Evolutionary conservation across 208 protist species (phyloP), one percentile per base, ranked within the genome.

Genomic region (Trypanosoma boissoni): DNA sequence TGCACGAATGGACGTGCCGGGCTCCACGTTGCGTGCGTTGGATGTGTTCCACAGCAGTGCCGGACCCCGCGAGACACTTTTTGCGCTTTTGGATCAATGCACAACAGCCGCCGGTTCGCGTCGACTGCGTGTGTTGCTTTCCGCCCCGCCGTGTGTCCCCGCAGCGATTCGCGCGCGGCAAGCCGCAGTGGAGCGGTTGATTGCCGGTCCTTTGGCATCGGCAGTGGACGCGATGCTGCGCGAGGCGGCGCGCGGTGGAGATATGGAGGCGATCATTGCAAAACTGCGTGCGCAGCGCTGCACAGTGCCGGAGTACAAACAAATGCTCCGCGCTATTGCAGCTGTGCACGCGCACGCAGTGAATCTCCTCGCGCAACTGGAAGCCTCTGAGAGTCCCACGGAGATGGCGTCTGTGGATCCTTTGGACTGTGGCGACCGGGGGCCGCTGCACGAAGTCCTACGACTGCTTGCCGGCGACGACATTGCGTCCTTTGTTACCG

Each of bases 21-120:
- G 84, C 6, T 78, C 59, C 26, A 84, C 88, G 20, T 60, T 95
- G 62, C 66, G 85, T 12, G 88, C 88, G 1, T 64, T 95, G 54
- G 84, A 95, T 55, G 49, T 95, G n/a, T 92, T 95, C 52, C 63
- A 82, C 69, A 89, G 80, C 66, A 79, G 77, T 55, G 54, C 59
- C 21, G 75, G 82, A 16, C 28, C 37, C 3, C 43, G 63, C 14
- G 77, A 78, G 20, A 86, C 85, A 14, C 56, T 95, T 21, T 43
- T 92, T 3, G 42, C 54, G 20, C 58, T 92, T 32, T 64, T 95
- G n/a, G 80, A 92, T 57, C 81, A 79, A 72, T 79, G 64, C 54
- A 3, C 82, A 1, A 95, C 88, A 8, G 51, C 73, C 31, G 73
- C 74, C 28, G 88, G 88, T 20, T 45, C 70, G 18, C 73, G 88